Base-by-base conservation (phyloP, 2,329 filamentous ascomycete genomes). In the Neonectria punicea region DNA sequence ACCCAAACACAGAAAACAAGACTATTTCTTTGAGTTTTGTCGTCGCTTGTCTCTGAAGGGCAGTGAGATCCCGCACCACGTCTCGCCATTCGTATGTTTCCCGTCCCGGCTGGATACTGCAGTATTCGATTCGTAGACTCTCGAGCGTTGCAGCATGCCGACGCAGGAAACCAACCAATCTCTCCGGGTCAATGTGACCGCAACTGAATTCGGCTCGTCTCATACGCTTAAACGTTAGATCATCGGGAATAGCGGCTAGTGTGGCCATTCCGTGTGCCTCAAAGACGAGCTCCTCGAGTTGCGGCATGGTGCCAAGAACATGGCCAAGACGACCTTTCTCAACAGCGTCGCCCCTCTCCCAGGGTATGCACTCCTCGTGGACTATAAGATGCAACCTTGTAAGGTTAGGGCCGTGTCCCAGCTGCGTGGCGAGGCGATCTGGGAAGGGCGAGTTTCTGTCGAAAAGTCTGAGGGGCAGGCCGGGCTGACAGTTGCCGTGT, bases 121-220 rank as follows among this genome's bases (percentile, higher is more conserved):
- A 62, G 10, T 62, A 25, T 14, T 62, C 53, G 34, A 62, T 51
- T 2, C 34, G 18, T 14, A 62, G 2, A 5, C 16, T 39, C 8
- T 62, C 46, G 10, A 62, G 39, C 0, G 60, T 57, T 4, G 44
- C 46, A 2, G 20, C 53, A 20, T 53, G 46, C 7, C 28, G 60
- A 16, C 25, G 34, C 8, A 62, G 34, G 7, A 62, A 62, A 30
- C 14, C 6, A 1, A 6, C 14, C 9, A 65, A 20, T 3, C 41
- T 28, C 18, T 53, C 20, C 18, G 36, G 13, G 2, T 36, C 36
- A 1, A 65, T 30, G 4, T 53, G 14, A 18, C 62, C 51, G 53
- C 62, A 65, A n/a, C n/a, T 11, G 16, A 65, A 57, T 6, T 54
- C 47, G 5, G 53, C 44, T 13, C 22, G 53, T 3, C 53, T 46